Evolutionary conservation across 345 rosid species (phyloP), one percentile per base, ranked within the genome.

Genomic region (Bruguiera parviflora): DNA sequence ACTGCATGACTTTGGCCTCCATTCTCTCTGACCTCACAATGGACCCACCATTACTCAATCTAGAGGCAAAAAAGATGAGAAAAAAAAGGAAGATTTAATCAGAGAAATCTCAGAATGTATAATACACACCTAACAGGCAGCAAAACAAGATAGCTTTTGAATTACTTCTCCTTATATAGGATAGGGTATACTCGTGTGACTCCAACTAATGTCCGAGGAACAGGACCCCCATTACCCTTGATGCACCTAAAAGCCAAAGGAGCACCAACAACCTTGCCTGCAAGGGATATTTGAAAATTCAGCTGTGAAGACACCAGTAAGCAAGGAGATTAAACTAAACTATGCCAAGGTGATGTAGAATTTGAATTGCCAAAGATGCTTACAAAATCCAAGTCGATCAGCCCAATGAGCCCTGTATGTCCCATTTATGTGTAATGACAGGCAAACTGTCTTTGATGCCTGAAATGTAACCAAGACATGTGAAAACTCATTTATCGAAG

Each of bases 351-450:
- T 39, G 35, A 53, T 16, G 24, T 51, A 65, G 58, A 82, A 32
- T 43, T 60, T 18, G 59, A 43, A 72, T 73, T 53, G 25, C 66
- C 74, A 28, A 69, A 31, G 61, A 64, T 63, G 72, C 97, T 87
- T 86, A 91, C 98, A 88, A 64, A 94, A 88, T 70, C 98, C 98
- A 67, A 94, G 82, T 65, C 85, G 84, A 71, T 89, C 96, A 56
- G 92, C 92, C 98, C 98, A 94, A 51, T 86, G 96, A 82, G 96
- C 89, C 87, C 98, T 88, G 68, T 87, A 88, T 19, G 98, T 91
- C 67, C 96, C 98, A 86, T 94, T 94, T 52, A 84, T 83, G 78
- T 89, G 92, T 84, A 94, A 78, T 72, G 81, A 49, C 79, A 94
- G 77, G 72, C 75, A 80, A 65, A 81, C 85, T 8, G 85, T 70